Evolutionary conservation across 169 alveolate genomes (phyloP).

Genomic region (Plasmodium vivax): DNA sequence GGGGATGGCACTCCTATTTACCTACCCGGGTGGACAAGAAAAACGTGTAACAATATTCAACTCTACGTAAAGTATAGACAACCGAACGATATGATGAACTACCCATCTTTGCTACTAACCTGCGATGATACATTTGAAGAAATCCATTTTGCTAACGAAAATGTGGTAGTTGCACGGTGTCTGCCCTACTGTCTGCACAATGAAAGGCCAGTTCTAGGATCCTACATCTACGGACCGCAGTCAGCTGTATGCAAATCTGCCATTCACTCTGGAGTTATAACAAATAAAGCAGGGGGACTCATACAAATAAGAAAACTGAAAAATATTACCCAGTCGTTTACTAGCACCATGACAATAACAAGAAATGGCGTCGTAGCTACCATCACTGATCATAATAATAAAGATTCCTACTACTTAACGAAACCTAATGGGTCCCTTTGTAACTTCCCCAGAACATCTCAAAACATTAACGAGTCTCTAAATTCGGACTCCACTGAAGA

Average conservation of each 20-base stretch:
- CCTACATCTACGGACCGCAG: conserved; percentile 75
- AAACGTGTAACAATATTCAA: conserved; percentile 64
- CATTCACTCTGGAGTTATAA: conserved; percentile 80
- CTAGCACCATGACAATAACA: conserved; percentile 22
- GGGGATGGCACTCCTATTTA: conserved; percentile 1
- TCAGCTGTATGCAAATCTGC: conserved; percentile 82
- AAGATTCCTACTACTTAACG: conserved; percentile 56
- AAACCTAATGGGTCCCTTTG: conserved; percentile 57
- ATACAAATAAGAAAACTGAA: conserved; percentile 46
- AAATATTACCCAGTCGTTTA: conserved; percentile 48
- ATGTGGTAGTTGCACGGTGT: conserved; percentile 37
- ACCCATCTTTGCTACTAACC: conserved; percentile 48
- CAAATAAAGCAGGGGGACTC: conserved; percentile 75
- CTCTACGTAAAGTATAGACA: conserved; percentile 49
- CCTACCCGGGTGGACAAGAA: conserved; percentile 63
- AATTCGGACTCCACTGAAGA: conserved; percentile 1
- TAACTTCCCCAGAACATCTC: conserved; percentile 58
- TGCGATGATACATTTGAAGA: conserved; percentile 71
- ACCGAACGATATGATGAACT: conserved; percentile 39
- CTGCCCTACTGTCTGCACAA: conserved; percentile 34
- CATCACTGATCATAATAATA: conserved; percentile 6
- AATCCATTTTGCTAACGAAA: background rate
- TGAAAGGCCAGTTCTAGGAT: conserved; percentile 71
- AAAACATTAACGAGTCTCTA: conserved; percentile 26
- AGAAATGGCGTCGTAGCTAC: conserved; percentile 52